Evolutionary conservation across 2,329 filamentous ascomycete genomes (phyloP), one percentile per base, ranked within the genome.

Genomic region (Fusarium lyarnte): DNA sequence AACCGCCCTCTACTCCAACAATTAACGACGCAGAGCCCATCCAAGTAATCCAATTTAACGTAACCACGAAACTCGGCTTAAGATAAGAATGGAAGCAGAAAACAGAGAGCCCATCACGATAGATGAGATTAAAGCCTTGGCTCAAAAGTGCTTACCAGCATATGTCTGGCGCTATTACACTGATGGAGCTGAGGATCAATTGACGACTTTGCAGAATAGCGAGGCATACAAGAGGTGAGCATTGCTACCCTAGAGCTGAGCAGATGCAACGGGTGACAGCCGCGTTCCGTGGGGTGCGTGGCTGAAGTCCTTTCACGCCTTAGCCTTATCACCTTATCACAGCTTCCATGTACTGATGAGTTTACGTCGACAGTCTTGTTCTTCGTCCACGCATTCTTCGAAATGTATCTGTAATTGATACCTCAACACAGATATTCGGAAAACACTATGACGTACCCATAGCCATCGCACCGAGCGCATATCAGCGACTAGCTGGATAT

Each of bases 91-190:
- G 6, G 27, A n/a, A 10, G 13, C 19, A 47, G 16, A 16, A 3
- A 25, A 17, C 0, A 6, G 6, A 5, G 17, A 47, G 4, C 9
- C 6, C 9, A 31, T 16, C 9, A n/a, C 45, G 6, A 19, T 31
- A 4, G 6, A n/a, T 6, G 6, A 12, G 14, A 47, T n/a, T 3
- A 47, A 3, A 29, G 14, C 17, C 14, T n/a, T 31, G 3, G 21
- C 21, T 12, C 6, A 31, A n/a, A n/a, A n/a, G 29, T 4, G 10
- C 8, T 17, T n/a, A n/a, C 27, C 27, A 5, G 21, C 2, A 29
- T 31, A 17, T 8, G 14, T 23, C 14, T 47, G 21, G 27, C 21
- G 13, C 45, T 31, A n/a, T 12, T n/a, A n/a, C 27, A 10, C 10
- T 17, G 10, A 47, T 47, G 9, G 27, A 21, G 45, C 27, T 31